Conservation (phyloP, 2,329 filamentous ascomycete genomes). For the Epichloe gansuensis region DNA sequence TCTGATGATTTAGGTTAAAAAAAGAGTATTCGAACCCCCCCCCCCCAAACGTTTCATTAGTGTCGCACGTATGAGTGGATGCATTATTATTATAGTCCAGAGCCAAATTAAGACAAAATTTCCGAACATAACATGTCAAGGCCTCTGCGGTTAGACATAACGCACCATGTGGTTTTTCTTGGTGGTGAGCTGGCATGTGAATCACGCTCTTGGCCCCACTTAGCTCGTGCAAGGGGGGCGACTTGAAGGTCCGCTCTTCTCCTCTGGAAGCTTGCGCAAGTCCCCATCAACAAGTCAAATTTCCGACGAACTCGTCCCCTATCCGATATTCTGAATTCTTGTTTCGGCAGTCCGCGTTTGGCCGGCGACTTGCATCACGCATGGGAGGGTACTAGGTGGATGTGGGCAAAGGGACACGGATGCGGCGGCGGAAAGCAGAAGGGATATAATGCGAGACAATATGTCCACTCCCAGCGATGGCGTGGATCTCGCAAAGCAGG, state of each 20-base stretch:
- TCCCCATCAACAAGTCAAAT: neutral
- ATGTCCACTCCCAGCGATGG: slow-evolving; percentile 8
- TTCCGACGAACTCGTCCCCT: neutral
- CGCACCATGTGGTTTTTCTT: neutral
- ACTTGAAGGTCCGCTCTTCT: neutral
- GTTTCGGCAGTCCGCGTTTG: neutral
- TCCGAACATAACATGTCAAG: neutral
- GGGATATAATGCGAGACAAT: neutral
- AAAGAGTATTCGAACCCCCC: too few relatives aligned
- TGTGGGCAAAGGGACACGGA: neutral
- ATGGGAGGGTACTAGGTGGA: neutral
- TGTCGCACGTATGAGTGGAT: too few relatives aligned
- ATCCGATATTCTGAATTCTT: neutral
- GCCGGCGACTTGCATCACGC: slow-evolving; percentile 5
- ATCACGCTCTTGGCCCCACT: neutral
- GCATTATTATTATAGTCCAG: neutral
- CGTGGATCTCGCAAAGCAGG: neutral
- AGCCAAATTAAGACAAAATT: neutral
- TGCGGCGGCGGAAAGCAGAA: neutral
- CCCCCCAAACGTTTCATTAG: too few relatives aligned
- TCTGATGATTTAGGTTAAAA: too few relatives aligned
- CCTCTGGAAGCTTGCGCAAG: neutral
- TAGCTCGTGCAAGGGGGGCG: neutral
- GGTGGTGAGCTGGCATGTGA: slow-evolving; percentile 1
- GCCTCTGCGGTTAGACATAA: neutral